phyloP scores from a whole-genome alignment of 169 alveolate species.

The Plasmodium berghei region DNA sequence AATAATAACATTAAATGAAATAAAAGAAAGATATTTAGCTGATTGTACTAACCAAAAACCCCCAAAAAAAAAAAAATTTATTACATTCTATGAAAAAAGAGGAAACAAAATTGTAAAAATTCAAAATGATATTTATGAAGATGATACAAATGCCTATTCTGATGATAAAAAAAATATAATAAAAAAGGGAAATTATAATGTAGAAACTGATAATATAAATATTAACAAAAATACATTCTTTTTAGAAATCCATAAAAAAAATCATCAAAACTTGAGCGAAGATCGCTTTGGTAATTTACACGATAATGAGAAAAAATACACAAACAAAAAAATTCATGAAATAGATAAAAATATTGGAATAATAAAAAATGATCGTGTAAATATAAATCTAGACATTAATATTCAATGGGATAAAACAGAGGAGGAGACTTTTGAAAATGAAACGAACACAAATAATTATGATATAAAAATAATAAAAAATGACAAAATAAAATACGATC shows the following conservation, averaged over 20 bases:
- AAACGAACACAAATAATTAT: neutral
- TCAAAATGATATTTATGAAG: neutral
- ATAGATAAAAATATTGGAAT: neutral
- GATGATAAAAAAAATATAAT: neutral
- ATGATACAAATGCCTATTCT: neutral
- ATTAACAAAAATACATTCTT: neutral
- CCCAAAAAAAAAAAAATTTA: slow-evolving; percentile 14
- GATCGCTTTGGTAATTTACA: neutral
- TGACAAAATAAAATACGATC: too few relatives aligned
- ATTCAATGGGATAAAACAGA: slow-evolving; percentile 50
- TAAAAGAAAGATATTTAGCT: slow-evolving; percentile 50
- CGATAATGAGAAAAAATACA: neutral
- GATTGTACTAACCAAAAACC: slow-evolving; percentile 5
- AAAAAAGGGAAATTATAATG: neutral
- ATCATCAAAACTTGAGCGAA: too few relatives aligned
- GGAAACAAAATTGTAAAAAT: neutral
- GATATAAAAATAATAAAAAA: neutral
- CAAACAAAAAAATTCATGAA: neutral
- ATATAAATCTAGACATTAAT: slow-evolving; percentile 48
- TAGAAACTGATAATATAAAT: neutral
- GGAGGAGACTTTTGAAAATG: neutral
- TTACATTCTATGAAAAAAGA: slow-evolving; percentile 12
- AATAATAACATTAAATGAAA: slow-evolving; percentile 47
- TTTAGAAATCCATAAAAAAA: neutral
- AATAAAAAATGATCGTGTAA: neutral